phyloP scores from a whole-genome alignment of 2,329 filamentous ascomycete species.

The Chaetomiaceae sp. region DNA sequence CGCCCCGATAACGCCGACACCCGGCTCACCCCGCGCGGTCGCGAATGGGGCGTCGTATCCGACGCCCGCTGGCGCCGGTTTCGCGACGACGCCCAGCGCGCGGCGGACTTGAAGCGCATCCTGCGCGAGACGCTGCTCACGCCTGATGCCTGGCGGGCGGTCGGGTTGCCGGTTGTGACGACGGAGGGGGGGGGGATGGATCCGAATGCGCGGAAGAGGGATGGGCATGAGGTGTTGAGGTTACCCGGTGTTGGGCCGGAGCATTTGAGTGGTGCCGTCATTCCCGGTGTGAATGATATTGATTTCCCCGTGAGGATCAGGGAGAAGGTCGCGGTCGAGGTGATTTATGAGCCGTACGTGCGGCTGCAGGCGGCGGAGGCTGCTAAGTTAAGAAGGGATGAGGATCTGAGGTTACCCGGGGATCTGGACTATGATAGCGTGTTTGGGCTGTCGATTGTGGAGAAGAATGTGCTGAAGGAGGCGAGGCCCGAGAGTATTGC shows the following conservation, averaged over 20 bases:
- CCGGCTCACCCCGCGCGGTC: constrained; percentile 75
- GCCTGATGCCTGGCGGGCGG: constrained; percentile 61
- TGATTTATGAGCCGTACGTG: constrained; percentile 82
- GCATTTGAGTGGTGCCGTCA: neutral
- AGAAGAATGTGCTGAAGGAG: constrained; percentile 64
- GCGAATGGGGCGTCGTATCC: constrained; percentile 71
- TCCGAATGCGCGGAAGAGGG: constrained; percentile 56
- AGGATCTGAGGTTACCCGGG: constrained; percentile 64
- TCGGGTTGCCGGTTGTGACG: constrained; percentile 53
- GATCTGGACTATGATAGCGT: constrained; percentile 74
- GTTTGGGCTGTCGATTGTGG: constrained; percentile 71
- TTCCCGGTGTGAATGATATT: neutral
- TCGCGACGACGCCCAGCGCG: constrained; percentile 59
- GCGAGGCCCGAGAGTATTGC: constrained; percentile 80
- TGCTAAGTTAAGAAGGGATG: constrained; percentile 68
- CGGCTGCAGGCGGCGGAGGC: constrained; percentile 64
- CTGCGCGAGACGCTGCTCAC: constrained; percentile 57
- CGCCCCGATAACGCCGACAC: constrained; percentile 92
- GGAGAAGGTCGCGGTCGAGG: constrained; percentile 72
- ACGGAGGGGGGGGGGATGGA: constrained; percentile 49
- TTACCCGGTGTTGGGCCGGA: neutral
- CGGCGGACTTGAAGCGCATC: constrained; percentile 58
- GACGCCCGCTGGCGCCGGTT: constrained; percentile 73
- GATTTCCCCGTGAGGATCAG: constrained; percentile 55
- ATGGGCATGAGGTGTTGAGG: constrained; percentile 75